Base-by-base conservation (phyloP, 2,329 filamentous ascomycete genomes). In the Daldinia sp. region DNA sequence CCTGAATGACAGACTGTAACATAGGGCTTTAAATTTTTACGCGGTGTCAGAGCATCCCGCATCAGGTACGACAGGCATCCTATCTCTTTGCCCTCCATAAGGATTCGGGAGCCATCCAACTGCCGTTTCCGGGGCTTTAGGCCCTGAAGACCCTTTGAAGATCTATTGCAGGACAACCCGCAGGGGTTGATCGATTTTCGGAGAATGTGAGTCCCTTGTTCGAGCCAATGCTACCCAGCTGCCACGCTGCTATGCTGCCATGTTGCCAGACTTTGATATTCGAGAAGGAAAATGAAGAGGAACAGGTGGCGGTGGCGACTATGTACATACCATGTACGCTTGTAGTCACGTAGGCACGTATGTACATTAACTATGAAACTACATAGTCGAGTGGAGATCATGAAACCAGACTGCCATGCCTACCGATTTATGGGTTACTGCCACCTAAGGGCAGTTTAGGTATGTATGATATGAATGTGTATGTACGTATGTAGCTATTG, bases 221-320 rank as follows among this genome's bases (percentile, higher is more conserved):
- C 63, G 58, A 72, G 63, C 62, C n/a, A 57, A 72, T 63, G 61
- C 58, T 63, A 67, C 63, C 25, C 61, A 64, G 59, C 25, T 62
- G 58, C 65, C n/a, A n/a, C n/a, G n/a, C n/a, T n/a, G n/a, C n/a
- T n/a, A n/a, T n/a, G n/a, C n/a, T n/a, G n/a, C n/a, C n/a, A n/a
- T n/a, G n/a, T n/a, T n/a, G n/a, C n/a, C n/a, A n/a, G n/a, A n/a
- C n/a, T n/a, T n/a, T n/a, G n/a, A 56, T 63, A 65, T 67, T 67
- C 68, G 58, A 67, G 61, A 70, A 67, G 61, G 47, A 56, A 63
- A 30, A 47, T 69, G 68, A 71, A 72, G 61, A 69, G 70, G 70
- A 72, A 71, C 70, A 62, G 68, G 71, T 74, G 74, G 71, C 69
- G 72, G 72, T 75, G 74, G 74, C 73, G 71, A 71, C 67, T 70